These are phyloP conservation scores for Phaffia rhodozyma DNA, from an alignment of 1,284 basidiomycete genomes.

Conservation along the genomic window DNA sequence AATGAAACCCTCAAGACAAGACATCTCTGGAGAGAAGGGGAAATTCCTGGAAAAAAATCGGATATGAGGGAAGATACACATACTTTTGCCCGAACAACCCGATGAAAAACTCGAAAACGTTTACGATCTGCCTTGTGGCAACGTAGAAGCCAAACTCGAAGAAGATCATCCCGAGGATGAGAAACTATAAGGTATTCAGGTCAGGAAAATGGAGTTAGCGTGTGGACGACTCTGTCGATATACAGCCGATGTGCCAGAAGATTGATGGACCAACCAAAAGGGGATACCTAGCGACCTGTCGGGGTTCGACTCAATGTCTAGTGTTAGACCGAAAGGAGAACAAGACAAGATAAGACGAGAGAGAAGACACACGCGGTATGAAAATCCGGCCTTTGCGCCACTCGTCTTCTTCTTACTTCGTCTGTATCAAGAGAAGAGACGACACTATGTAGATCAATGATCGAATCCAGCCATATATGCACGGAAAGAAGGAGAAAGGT, in stretches of 20 bases:
- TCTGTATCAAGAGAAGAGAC: conserved; percentile 25
- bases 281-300: conserved; percentile 71
- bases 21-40: conserved; percentile 3
- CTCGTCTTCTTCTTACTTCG: conserved; percentile 37
- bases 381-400: conserved; percentile 55
- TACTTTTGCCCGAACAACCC: conserved; percentile 40
- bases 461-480: not conserved
- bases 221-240: not conserved
- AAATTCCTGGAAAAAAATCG: not conserved
- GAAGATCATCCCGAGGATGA: conserved; percentile 75
- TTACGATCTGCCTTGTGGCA: conserved; percentile 77
- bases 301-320: too few relatives aligned
- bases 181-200: conserved; percentile 38
- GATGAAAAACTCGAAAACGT: conserved; percentile 79
- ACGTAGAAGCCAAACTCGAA: conserved; percentile 80
- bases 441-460: not conserved
- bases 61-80: not conserved
- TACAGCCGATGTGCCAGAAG: not conserved
- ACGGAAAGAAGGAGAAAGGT: conserved; percentile 5
- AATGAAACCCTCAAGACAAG: conserved; percentile 2
- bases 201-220: not conserved
- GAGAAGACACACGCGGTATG: conserved; percentile 39
- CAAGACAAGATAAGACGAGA: not conserved
- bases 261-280: conserved; percentile 51
- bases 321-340: not conserved